These are phyloP conservation scores for Penicillium soppii DNA, from an alignment of 495 filamentous ascomycete genomes.

Conservation along the genomic window DNA sequence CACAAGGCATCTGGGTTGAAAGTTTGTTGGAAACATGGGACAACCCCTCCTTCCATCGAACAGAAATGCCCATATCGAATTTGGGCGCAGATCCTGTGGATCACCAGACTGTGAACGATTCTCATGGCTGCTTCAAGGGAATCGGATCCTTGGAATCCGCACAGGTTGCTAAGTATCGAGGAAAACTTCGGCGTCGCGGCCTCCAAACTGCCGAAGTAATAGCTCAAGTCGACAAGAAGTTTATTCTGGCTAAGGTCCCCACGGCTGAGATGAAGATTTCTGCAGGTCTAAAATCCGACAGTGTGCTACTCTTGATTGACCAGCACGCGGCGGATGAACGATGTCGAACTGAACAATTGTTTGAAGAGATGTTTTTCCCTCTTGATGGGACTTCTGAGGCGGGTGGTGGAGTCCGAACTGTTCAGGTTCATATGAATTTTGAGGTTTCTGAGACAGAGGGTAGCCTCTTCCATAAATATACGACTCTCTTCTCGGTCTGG, in stretches of 20 bases:
- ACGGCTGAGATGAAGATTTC: not conserved
- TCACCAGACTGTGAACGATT: not conserved
- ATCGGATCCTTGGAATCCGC: slow-evolving; percentile 13
- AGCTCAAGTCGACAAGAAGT: slow-evolving; percentile 86
- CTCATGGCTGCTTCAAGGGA: slow-evolving; percentile 10
- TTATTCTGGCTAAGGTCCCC: slow-evolving; percentile 68
- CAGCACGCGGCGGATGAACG: slow-evolving; percentile 96
- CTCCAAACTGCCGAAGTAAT: slow-evolving; percentile 67
- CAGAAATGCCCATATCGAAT: slow-evolving; percentile 50
- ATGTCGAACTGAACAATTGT: slow-evolving; percentile 71
- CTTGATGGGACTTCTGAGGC: not conserved
- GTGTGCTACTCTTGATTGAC: slow-evolving; percentile 73
- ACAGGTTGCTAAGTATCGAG: slow-evolving; percentile 33
- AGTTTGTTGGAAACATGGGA: slow-evolving; percentile 51
- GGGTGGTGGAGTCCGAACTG: slow-evolving; percentile 20
- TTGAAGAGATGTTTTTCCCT: slow-evolving; percentile 43
- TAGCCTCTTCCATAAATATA: slow-evolving; percentile 53
- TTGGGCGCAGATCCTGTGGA: slow-evolving; percentile 14
- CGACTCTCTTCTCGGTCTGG: slow-evolving; percentile 62
- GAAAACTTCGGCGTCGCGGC: slow-evolving; percentile 64
- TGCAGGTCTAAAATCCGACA: not conserved
- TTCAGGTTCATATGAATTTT: slow-evolving; percentile 55
- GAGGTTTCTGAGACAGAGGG: slow-evolving; percentile 59
- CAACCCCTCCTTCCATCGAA: slow-evolving; percentile 59
- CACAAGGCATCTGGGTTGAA: slow-evolving; percentile 34